These are phyloP conservation scores for Tolypocladium amazonense DNA, from an alignment of 2,329 filamentous ascomycete species.

Conservation along the genomic window DNA sequence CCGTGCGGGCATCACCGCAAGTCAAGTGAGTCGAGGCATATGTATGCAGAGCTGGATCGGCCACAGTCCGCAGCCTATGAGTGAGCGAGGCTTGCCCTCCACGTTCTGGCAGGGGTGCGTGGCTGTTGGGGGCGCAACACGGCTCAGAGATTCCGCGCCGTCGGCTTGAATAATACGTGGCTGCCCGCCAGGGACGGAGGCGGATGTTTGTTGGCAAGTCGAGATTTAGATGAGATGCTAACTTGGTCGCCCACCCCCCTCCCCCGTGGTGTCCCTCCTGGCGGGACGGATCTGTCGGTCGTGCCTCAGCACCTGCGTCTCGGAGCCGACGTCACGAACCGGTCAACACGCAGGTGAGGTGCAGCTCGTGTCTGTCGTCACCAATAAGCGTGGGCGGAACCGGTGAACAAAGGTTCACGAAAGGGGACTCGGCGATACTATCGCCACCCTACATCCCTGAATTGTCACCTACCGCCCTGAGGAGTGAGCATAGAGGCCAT, in stretches of 20 bases:
- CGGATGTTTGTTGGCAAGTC: not conserved
- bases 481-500: not conserved
- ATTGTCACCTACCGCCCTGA: not conserved
- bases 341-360: conserved; percentile 1
- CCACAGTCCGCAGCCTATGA: conserved; percentile 8
- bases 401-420: not conserved
- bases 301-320: not conserved
- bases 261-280: not conserved
- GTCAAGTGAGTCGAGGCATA: conserved; percentile 21
- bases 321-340: not conserved
- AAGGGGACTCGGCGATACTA: not conserved
- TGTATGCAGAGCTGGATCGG: conserved; percentile 9
- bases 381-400: not conserved
- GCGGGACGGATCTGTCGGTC: not conserved
- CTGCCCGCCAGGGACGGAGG: not conserved
- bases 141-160: not conserved
- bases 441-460: not conserved
- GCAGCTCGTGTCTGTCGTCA: not conserved
- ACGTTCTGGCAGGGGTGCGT: not conserved
- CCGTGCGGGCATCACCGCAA: conserved; percentile 6
- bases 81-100: conserved; percentile 4
- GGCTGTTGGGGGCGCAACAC: not conserved
- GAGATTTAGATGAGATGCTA: not conserved
- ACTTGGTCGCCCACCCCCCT: not conserved
- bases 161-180: not conserved